These are phyloP conservation scores for Neofusicoccum parvum DNA, from an alignment of 2,329 filamentous ascomycete species.

Conservation along the genomic window DNA sequence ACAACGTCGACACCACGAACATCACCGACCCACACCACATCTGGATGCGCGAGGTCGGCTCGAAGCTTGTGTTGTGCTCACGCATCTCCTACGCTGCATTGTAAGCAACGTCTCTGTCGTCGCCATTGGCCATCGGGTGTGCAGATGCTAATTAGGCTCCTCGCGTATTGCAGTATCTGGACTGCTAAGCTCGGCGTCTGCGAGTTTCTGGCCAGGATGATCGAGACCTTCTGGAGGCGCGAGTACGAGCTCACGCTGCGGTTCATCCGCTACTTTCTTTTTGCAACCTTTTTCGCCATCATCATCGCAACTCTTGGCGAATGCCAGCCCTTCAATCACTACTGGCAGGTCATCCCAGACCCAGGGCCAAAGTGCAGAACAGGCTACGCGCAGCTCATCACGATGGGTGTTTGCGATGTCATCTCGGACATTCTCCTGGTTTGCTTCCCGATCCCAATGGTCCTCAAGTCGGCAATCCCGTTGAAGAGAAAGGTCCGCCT, in stretches of 20 bases:
- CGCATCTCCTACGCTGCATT: slow-evolving; percentile 87
- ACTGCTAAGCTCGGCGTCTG: slow-evolving; percentile 86
- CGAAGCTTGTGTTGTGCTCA: slow-evolving; percentile 76
- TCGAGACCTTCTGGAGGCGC: slow-evolving; percentile 76
- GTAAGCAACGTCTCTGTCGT: slow-evolving; percentile 58
- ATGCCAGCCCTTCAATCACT: slow-evolving; percentile 65
- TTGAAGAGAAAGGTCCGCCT: slow-evolving; percentile 79
- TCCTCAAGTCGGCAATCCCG: slow-evolving; percentile 75
- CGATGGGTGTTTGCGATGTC: slow-evolving; percentile 87
- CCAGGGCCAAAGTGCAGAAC: slow-evolving; percentile 84
- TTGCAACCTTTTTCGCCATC: slow-evolving; percentile 77
- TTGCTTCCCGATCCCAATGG: slow-evolving; percentile 85
- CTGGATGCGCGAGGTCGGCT: slow-evolving; percentile 65
- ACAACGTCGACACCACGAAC: slow-evolving; percentile 69
- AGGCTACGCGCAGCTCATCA: slow-evolving; percentile 83
- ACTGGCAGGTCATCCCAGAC: slow-evolving; percentile 68
- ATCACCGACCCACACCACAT: slow-evolving; percentile 58
- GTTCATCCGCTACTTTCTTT: slow-evolving; percentile 73
- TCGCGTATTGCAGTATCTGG: slow-evolving; percentile 69
- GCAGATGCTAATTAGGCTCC: background rate
- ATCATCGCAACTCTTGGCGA: slow-evolving; percentile 80
- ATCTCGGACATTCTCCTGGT: slow-evolving; percentile 87
- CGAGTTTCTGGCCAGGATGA: slow-evolving; percentile 87
- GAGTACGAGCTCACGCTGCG: slow-evolving; percentile 73
- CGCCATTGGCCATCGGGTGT: background rate